Evolutionary conservation across 192 early-diverging fungal genomes (phyloP).

Genomic region (Irineochytrium annulatum): DNA sequence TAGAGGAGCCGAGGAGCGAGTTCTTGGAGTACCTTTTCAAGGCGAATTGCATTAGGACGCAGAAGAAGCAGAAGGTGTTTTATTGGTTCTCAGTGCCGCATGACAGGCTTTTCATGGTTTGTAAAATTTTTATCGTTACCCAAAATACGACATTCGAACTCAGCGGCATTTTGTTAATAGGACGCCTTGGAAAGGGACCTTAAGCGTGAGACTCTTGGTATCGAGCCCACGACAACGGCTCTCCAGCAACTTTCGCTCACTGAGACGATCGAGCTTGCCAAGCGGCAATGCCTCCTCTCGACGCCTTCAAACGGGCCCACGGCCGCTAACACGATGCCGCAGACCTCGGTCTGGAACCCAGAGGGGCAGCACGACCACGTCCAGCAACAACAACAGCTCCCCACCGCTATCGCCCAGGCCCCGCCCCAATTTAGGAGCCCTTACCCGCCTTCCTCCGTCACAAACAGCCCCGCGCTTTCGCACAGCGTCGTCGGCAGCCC

Average conservation of each 20-base stretch:
- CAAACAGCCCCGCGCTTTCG: conserved; percentile 5
- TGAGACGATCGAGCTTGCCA: conserved; percentile 40
- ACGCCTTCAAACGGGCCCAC: conserved; percentile 57
- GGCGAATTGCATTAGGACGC: conserved; percentile 93
- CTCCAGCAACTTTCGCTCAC: conserved; percentile 24
- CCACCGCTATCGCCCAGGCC: conserved; percentile 7
- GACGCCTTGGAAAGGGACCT: conserved; percentile 96
- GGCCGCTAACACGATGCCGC: conserved; percentile 38
- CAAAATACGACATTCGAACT: not conserved
- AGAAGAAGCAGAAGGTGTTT: conserved; percentile 99
- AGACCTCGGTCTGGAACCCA: conserved; percentile 32
- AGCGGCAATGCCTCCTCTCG: conserved; percentile 64
- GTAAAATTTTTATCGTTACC: not conserved
- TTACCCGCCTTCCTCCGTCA: conserved; percentile 2
- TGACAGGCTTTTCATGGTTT: conserved; percentile 78
- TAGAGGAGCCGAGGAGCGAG: conserved; percentile 90
- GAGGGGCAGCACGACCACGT: conserved; percentile 23
- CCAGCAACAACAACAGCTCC: not conserved
- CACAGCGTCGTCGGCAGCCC: conserved; percentile 6
- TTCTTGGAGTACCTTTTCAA: conserved; percentile 93
- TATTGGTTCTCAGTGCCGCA: conserved; percentile 95
- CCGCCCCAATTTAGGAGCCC: too few relatives aligned
- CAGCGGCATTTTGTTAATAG: conserved; percentile 27
- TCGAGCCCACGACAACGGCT: conserved; percentile 78
- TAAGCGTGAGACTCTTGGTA: conserved; percentile 84